Percentiles rank a stretch among this genome's conserved stretches.
Evolutionary conservation across 768 basidiomycete species (phyloP).

Genomic region (Kwoniella europaea): DNA sequence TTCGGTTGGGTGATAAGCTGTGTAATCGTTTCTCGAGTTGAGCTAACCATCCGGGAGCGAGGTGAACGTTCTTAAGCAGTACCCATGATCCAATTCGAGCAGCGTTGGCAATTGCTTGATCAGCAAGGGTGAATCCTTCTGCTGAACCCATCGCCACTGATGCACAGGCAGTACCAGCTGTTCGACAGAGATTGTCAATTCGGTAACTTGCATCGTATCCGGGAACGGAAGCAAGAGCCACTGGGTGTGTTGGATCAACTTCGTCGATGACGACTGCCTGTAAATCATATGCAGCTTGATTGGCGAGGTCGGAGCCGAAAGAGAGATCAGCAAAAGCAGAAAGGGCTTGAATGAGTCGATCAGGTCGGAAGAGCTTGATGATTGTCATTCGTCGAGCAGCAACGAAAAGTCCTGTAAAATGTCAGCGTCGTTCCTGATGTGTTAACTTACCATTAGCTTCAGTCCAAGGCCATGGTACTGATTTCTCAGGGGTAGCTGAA

Average conservation of each 20-base stretch:
- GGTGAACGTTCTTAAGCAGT: conserved; percentile 93
- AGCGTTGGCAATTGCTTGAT: conserved; percentile 91
- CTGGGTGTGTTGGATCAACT: conserved; percentile 76
- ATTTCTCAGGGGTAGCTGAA: conserved; percentile 69
- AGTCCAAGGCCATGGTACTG: conserved; percentile 79
- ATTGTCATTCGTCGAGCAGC: conserved; percentile 73
- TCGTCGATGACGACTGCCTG: conserved; percentile 77
- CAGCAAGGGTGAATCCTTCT: conserved; percentile 93
- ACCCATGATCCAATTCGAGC: conserved; percentile 96
- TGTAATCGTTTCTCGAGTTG: conserved; percentile 96
- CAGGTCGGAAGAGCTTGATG: conserved; percentile 89
- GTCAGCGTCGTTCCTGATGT: conserved; percentile 14
- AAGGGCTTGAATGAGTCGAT: conserved; percentile 83
- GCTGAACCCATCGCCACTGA: conserved; percentile 98
- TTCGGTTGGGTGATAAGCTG: conserved; percentile 82
- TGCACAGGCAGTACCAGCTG: conserved; percentile 74
- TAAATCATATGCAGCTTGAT: conserved; percentile 76
- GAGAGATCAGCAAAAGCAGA: conserved; percentile 73
- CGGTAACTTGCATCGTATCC: conserved; percentile 99
- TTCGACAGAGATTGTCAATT: conserved; percentile 56
- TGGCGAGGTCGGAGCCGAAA: conserved; percentile 79
- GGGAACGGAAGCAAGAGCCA: conserved; percentile 88
- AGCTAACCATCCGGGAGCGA: conserved; percentile 93
- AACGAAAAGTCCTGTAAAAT: conserved; percentile 66
- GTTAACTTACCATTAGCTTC: conserved; percentile 65